Evolutionary conservation across 192 early-diverging fungal genomes (phyloP).

Genomic region (Phlyctochytrium bullatum): DNA sequence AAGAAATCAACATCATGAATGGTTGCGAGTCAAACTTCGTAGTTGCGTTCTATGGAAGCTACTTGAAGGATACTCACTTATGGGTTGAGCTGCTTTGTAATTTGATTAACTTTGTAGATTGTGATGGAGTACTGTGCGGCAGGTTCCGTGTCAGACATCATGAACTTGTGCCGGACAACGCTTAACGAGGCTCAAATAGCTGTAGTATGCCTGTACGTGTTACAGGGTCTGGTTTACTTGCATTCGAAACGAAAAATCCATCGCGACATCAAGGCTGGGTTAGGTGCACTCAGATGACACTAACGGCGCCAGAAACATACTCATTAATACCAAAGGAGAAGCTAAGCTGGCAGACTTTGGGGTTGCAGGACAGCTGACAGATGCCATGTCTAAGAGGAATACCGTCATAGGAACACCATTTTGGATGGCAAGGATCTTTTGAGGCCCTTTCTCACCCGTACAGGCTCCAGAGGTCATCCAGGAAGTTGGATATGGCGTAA

Average conservation of each 20-base stretch:
- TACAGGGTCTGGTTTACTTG: conserved; percentile 56
- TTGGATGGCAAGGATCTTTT: conserved; percentile 43
- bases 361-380: conserved; percentile 58
- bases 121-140: conserved; percentile 64
- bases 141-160: conserved; percentile 55
- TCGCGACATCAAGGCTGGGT: conserved; percentile 66
- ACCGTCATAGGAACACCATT: conserved; percentile 66
- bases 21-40: conserved; percentile 41
- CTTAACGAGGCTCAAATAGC: conserved; percentile 55
- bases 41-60: conserved; percentile 53
- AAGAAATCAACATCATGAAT: conserved; percentile 58
- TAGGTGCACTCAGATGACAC: conserved; percentile 10
- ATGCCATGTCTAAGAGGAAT: conserved; percentile 46
- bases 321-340: conserved; percentile 48
- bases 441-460: background rate
- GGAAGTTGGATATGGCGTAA: conserved; percentile 58
- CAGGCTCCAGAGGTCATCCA: conserved; percentile 67
- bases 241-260: conserved; percentile 60
- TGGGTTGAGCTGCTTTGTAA: conserved; percentile 37
- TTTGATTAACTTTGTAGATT: conserved; percentile 38
- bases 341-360: conserved; percentile 67
- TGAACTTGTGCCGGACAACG: conserved; percentile 42
- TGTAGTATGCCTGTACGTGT: conserved; percentile 44
- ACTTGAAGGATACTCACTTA: conserved; percentile 42
- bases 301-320: conserved; percentile 40